Evolutionary conservation across 2,329 filamentous ascomycete genomes (phyloP), one percentile per base, ranked within the genome.

Genomic region (Bipolaris gigantea): DNA sequence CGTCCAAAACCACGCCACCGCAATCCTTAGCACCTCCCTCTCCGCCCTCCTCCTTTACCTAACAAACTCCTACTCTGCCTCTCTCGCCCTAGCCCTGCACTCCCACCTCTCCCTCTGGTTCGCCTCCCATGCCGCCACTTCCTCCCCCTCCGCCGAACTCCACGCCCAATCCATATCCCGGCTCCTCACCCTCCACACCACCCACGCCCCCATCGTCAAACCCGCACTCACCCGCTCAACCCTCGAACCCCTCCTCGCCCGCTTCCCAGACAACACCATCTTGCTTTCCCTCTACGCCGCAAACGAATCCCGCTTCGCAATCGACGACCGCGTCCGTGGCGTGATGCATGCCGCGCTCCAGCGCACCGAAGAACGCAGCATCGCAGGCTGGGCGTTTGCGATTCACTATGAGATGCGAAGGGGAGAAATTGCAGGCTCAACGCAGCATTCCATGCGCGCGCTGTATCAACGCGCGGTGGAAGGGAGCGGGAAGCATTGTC

Each of bases 271-370:
- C 44, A 97, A 96, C 75, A 89, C 85, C 1, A 80, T 90, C 5
- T 87, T 97, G 57, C 80, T 95, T 1, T 79, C 83, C 1, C 76
- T 94, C 0, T 88, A 88, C 59, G 82, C 86, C n/a, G 89, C 87
- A 79, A 86, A 89, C 57, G 87, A 93, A 68, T 80, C 85, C 2
- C 84, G 87, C 7, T 84, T 90, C 39, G 83, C 87, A 21, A 81
- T 94, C 49, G 84, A 91, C 57, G 89, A 95, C 62, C 88, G 90
- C 16, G 84, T 95, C 18, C 85, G 89, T n/a, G 79, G 82, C 5
- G 75, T 89, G 8, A 76, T 92, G 10, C 74, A 81, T 23, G 70
- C 64, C 7, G 62, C 76, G 2, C 63, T 77, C 1, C 56, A 69
- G n/a, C 55, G 61, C 19, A 61, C 62, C 6, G 65, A 64, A 4